A percentile compares a stretch with the other conserved stretches of the same genome.
These are phyloP conservation scores for Elsinoe ampelina DNA, from an alignment of 2,329 filamentous ascomycete species.

Conservation along the genomic window DNA sequence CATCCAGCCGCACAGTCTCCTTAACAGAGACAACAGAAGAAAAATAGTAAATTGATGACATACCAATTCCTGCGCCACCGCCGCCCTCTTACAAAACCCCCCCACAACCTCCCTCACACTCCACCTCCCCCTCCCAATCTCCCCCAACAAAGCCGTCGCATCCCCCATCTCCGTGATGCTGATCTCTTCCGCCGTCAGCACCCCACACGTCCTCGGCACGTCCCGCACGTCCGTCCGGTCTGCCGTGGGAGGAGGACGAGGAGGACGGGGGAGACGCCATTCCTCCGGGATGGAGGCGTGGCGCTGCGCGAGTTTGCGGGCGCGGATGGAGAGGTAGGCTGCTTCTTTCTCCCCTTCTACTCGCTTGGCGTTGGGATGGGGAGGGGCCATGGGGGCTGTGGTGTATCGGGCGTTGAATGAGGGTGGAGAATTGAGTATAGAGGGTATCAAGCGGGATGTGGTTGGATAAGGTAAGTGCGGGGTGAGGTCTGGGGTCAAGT, in stretches of 20 bases:
- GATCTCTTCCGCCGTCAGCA: slow-evolving; percentile 44
- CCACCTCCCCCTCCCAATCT: slow-evolving; percentile 20
- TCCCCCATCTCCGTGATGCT: slow-evolving; percentile 48
- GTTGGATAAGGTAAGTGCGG: neutral
- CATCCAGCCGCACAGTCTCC: too few relatives aligned
- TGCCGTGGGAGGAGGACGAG: too few relatives aligned
- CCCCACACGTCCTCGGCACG: slow-evolving; percentile 43
- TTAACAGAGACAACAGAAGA: too few relatives aligned
- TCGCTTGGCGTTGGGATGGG: neutral
- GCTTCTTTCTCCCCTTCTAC: neutral
- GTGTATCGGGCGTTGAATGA: too few relatives aligned
- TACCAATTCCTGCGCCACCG: slow-evolving; percentile 37
- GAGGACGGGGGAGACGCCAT: slow-evolving; percentile 32
- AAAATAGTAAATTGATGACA: too few relatives aligned
- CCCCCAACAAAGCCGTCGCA: slow-evolving; percentile 32
- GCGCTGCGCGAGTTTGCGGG: slow-evolving; percentile 36
- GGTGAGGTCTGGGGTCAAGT: neutral
- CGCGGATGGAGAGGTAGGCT: slow-evolving; percentile 34
- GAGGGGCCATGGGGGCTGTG: neutral
- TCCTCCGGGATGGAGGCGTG: slow-evolving; percentile 33
- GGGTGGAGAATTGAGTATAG: too few relatives aligned
- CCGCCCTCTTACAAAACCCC: slow-evolving; percentile 41
- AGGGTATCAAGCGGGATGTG: neutral
- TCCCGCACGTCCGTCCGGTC: slow-evolving; percentile 34
- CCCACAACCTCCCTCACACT: slow-evolving; percentile 25